Evolutionary conservation across 768 basidiomycete species (phyloP), one percentile per base, ranked within the genome.

Genomic region (Suillus brevipes): DNA sequence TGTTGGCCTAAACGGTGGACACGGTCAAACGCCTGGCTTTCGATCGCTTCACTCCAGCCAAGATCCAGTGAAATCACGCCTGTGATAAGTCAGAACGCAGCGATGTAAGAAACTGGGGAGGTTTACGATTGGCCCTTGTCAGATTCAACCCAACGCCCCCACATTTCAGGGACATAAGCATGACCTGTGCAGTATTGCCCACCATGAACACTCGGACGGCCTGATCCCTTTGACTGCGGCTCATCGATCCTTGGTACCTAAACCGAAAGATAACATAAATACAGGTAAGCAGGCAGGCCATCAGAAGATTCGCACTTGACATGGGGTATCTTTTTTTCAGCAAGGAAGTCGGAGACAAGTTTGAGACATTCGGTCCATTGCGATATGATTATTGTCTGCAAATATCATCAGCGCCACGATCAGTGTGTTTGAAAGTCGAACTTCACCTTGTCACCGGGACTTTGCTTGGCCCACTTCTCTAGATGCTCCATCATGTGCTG

Each of bases 331-430:
- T 78, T 78, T 25, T 82, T 76, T 69, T 84, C 82, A 0, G 75
- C 74, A n/a, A 93, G 79, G 70, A 88, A 89, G 59, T 84, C 75
- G 0, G 84, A 88, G n/a, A 88, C 83, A 5, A 92, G 79, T 12
- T 83, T 80, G 43, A 94, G 80, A 64, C 86, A 89, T 7, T 79
- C 74, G 0, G 88, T 89, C 87, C 91, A 92, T 72, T 89, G 88
- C 0, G 89, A 90, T 63, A 91, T 81, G 64, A 92, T 76, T 60
- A 94, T 72, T 55, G 83, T 82, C 85, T 89, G 63, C 25, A 55
- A 43, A 14, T 55, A 10, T 34, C 6, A 62, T 70, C 47, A 63
- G 63, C 63, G 42, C 10, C 18, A 40, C n/a, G 18, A 59, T 7
- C 5, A 12, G 18, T 16, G n/a, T 42, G 38, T n/a, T 55, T 50